These are phyloP conservation scores for Cyberlindnera sargentensis DNA, from an alignment of 805 yeast genomes.

Conservation along the genomic window DNA sequence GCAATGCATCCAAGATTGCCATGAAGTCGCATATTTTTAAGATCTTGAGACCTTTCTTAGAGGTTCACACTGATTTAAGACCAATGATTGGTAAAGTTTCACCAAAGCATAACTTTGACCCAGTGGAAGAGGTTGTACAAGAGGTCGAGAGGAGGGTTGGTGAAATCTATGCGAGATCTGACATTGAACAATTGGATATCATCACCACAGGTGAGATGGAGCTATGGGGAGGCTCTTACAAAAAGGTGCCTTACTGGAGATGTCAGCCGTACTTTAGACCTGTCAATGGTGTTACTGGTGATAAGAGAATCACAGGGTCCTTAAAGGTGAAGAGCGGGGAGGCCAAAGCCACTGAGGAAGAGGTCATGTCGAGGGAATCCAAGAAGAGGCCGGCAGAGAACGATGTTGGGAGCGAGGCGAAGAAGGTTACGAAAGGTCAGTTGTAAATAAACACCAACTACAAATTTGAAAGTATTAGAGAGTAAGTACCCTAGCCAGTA, in stretches of 20 bases:
- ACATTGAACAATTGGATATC: conserved; percentile 50
- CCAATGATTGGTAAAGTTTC: conserved; percentile 54
- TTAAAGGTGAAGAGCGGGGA: conserved; percentile 12
- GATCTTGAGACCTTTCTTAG: conserved; percentile 72
- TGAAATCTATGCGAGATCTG: conserved; percentile 42
- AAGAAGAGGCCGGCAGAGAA: conserved; percentile 22
- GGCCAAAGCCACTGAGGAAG: conserved; percentile 1
- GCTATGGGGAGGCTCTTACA: conserved; percentile 77
- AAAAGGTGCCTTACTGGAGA: conserved; percentile 88
- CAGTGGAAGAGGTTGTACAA: conserved; percentile 48
- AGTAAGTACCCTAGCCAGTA: too few species aligned
- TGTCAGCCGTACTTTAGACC: conserved; percentile 92
- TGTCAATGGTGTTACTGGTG: conserved; percentile 69
- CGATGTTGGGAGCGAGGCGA: conserved; percentile 7
- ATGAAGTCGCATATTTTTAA: conserved; percentile 93
- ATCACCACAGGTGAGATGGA: conserved; percentile 48
- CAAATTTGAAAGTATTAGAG: too few species aligned
- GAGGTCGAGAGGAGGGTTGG: conserved; percentile 63
- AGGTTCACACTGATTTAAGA: conserved; percentile 71
- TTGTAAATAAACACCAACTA: too few species aligned
- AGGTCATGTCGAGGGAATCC: background rate
- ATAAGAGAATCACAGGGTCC: conserved; percentile 29
- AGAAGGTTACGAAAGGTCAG: conserved; percentile 5
- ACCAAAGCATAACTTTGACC: conserved; percentile 37
- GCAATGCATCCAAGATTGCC: conserved; percentile 67